A percentile compares a stretch with the other conserved stretches of the same genome.
Evolutionary conservation across 257 asterid genomes (phyloP).

Genomic region (Solanum chmielewskii): DNA sequence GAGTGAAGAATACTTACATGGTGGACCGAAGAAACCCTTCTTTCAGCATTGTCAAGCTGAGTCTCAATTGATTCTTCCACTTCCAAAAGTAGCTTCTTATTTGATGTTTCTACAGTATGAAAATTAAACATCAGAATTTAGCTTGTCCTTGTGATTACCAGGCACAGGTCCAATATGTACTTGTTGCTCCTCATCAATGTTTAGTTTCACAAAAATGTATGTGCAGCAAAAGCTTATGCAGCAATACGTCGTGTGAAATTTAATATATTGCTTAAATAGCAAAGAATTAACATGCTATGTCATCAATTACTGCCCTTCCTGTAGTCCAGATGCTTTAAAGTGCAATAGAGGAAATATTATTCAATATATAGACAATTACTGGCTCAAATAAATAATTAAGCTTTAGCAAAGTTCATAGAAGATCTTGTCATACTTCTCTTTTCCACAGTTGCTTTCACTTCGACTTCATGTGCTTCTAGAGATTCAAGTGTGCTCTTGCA

Average conservation of each 20-base stretch:
- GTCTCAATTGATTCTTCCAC: conserved; percentile 55
- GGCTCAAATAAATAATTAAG: neutral
- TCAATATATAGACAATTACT: neutral
- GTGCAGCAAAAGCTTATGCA: neutral
- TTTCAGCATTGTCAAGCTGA: conserved; percentile 59
- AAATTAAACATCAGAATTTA: neutral
- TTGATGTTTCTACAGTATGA: conserved; percentile 40
- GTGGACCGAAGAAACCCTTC: conserved; percentile 51
- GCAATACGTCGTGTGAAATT: neutral
- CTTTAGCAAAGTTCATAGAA: neutral
- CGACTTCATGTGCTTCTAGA: conserved; percentile 60
- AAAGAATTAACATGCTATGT: neutral
- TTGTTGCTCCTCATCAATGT: neutral
- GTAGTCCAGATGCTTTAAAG: neutral
- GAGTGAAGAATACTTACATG: conserved; percentile 38
- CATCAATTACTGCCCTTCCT: neutral
- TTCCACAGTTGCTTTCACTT: conserved; percentile 56
- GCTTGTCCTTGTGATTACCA: neutral
- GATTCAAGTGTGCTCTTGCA: conserved; percentile 48
- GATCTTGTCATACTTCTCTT: conserved; percentile 47
- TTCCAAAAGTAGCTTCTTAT: conserved; percentile 40
- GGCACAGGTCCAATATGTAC: neutral
- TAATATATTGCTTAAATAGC: neutral
- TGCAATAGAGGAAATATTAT: neutral
- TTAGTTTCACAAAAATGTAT: neutral